Conservation (phyloP, 2,329 filamentous ascomycete species). For the Rhynchosporium graminicola region DNA sequence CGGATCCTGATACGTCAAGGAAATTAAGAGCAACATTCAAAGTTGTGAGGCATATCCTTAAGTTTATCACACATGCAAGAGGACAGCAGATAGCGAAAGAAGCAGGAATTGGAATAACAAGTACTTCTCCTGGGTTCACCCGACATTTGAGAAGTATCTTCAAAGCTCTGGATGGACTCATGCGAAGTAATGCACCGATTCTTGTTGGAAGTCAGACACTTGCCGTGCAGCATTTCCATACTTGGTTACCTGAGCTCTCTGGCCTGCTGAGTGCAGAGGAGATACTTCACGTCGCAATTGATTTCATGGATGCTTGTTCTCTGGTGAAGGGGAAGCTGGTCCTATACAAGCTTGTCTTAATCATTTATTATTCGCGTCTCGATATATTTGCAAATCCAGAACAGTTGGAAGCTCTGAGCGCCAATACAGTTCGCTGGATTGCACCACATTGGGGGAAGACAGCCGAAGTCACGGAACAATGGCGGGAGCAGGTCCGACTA, state of each 20-base stretch:
- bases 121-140: conserved; percentile 71
- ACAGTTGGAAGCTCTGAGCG: conserved; percentile 70
- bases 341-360: conserved; percentile 87
- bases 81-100: conserved; percentile 88
- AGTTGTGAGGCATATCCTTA: conserved; percentile 87
- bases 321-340: conserved; percentile 87
- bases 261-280: conserved; percentile 77
- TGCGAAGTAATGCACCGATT: conserved; percentile 82
- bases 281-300: conserved; percentile 86
- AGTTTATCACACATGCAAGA: conserved; percentile 89
- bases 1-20: conserved; percentile 79
- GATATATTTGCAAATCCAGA: conserved; percentile 79
- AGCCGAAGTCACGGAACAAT: conserved; percentile 75
- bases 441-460: conserved; percentile 88
- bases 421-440: conserved; percentile 88
- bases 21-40: conserved; percentile 91
- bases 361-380: conserved; percentile 86
- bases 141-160: conserved; percentile 85
- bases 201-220: conserved; percentile 93
- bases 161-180: conserved; percentile 83
- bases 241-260: conserved; percentile 90
- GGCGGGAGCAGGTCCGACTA: conserved; percentile 88
- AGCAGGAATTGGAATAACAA: conserved; percentile 80
- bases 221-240: conserved; percentile 93
- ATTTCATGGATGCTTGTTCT: conserved; percentile 90